These are phyloP conservation scores for Epichloe sp. DNA, from an alignment of 2,329 filamentous ascomycete genomes.

Conservation along the genomic window DNA sequence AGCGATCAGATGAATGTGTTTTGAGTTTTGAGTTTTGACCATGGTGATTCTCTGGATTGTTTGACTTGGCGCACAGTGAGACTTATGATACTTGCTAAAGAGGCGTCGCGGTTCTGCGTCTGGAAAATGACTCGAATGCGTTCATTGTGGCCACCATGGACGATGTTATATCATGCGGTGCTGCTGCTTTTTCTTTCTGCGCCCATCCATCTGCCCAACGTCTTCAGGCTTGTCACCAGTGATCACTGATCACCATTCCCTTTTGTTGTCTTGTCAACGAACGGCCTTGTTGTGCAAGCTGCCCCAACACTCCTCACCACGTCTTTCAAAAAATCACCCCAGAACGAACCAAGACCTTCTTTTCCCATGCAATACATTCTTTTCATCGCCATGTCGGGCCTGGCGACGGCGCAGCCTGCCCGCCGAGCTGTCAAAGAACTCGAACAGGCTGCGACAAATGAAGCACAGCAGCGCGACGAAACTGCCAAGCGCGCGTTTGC, in stretches of 20 bases:
- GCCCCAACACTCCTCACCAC: background rate
- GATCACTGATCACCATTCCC: background rate
- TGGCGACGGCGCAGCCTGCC: background rate
- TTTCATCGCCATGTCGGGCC: background rate
- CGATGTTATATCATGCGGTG: background rate
- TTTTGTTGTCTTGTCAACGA: background rate
- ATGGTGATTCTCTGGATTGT: background rate
- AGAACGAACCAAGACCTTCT: background rate
- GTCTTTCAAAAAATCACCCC: background rate
- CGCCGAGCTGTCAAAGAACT: slow-evolving; percentile 22
- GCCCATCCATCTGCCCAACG: no score
- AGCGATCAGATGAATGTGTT: background rate
- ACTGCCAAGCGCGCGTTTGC: slow-evolving; percentile 31
- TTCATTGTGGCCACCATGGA: no score
- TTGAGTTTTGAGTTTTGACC: background rate
- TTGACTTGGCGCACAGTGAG: background rate
- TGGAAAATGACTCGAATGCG: no score
- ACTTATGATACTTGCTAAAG: background rate
- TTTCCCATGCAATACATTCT: background rate
- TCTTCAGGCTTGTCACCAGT: no score
- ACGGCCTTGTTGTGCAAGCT: background rate
- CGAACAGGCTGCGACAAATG: slow-evolving; percentile 28
- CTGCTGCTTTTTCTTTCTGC: no score
- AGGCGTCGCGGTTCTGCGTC: no score
- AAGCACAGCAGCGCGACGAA: slow-evolving; percentile 31